A percentile compares a stretch with the other conserved stretches of the same genome.
These are phyloP conservation scores for Crithidia sp. DNA, from an alignment of 208 protist genomes.

Conservation along the genomic window DNA sequence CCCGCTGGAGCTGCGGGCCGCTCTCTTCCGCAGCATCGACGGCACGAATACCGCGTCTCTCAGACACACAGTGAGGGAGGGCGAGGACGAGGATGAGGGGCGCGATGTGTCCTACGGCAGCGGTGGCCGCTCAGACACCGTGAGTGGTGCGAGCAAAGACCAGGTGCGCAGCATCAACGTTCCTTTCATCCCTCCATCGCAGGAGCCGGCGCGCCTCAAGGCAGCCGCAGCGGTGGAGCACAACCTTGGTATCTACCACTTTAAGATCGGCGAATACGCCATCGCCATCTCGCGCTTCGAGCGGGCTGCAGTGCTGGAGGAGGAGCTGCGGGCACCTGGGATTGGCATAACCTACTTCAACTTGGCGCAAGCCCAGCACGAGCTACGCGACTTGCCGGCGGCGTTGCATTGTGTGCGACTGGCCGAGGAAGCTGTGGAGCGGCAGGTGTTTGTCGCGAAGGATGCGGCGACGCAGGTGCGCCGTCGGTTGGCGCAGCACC, in stretches of 20 bases:
- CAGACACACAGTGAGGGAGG: no score
- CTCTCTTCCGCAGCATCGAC: neutral
- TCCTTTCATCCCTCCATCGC: slow-evolving; percentile 59
- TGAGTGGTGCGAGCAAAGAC: slow-evolving; percentile 14
- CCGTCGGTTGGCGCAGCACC: slow-evolving; percentile 14
- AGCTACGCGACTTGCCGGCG: slow-evolving; percentile 30
- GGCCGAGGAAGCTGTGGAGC: slow-evolving; percentile 67
- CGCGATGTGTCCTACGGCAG: neutral
- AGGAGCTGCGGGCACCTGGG: slow-evolving; percentile 50
- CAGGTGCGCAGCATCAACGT: slow-evolving; percentile 38
- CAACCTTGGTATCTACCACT: slow-evolving; percentile 89
- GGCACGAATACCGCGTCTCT: neutral
- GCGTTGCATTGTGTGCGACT: slow-evolving; percentile 45
- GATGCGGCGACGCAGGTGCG: slow-evolving; percentile 34
- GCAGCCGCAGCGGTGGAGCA: slow-evolving; percentile 61
- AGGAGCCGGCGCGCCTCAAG: slow-evolving; percentile 45
- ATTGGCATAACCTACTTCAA: slow-evolving; percentile 87
- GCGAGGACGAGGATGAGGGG: no score
- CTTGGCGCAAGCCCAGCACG: slow-evolving; percentile 69
- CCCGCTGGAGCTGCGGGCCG: slow-evolving; percentile 27
- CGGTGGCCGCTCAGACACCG: neutral
- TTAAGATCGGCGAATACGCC: slow-evolving; percentile 75
- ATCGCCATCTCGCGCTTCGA: slow-evolving; percentile 54
- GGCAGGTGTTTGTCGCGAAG: slow-evolving; percentile 40
- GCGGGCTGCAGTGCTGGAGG: slow-evolving; percentile 60